phyloP scores from a whole-genome alignment of 768 basidiomycete species.

The Daedaleopsis sinensis region DNA sequence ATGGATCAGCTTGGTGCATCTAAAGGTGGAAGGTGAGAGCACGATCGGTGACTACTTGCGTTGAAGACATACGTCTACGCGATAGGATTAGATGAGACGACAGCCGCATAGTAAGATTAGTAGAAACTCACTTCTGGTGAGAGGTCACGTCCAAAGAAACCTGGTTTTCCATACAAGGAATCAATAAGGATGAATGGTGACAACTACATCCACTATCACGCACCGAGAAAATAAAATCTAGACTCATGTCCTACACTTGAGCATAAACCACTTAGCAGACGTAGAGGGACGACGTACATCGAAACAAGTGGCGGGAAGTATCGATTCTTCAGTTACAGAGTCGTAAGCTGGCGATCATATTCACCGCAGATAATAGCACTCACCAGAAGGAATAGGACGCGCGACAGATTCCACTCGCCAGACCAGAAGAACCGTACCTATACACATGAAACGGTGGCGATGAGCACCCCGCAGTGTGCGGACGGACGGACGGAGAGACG shows the following conservation, averaged over 20 bases:
- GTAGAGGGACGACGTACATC: not conserved
- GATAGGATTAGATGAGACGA: not conserved
- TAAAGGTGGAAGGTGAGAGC: not conserved
- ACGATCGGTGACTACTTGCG: not conserved
- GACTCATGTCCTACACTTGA: not conserved
- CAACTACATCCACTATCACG: not conserved
- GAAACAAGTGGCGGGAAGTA: slow-evolving; percentile 9
- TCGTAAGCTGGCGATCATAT: not conserved
- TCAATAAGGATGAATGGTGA: no score
- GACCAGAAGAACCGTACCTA: slow-evolving; percentile 26
- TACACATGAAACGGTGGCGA: not conserved
- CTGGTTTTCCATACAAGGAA: not conserved
- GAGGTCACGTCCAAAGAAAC: not conserved
- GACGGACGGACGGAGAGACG: not conserved
- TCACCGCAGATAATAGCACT: not conserved
- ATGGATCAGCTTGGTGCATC: slow-evolving; percentile 12
- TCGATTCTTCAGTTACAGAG: slow-evolving; percentile 17
- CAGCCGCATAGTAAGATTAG: not conserved
- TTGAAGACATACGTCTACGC: not conserved
- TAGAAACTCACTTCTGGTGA: not conserved
- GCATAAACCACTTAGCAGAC: not conserved
- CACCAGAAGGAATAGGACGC: slow-evolving; percentile 24
- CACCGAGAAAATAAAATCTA: not conserved
- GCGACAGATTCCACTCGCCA: slow-evolving; percentile 19
- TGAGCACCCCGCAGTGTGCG: not conserved